Evolutionary conservation across 495 filamentous ascomycete genomes (phyloP), one percentile per base, ranked within the genome.

Genomic region (Aspergillus sclerotioniger): DNA sequence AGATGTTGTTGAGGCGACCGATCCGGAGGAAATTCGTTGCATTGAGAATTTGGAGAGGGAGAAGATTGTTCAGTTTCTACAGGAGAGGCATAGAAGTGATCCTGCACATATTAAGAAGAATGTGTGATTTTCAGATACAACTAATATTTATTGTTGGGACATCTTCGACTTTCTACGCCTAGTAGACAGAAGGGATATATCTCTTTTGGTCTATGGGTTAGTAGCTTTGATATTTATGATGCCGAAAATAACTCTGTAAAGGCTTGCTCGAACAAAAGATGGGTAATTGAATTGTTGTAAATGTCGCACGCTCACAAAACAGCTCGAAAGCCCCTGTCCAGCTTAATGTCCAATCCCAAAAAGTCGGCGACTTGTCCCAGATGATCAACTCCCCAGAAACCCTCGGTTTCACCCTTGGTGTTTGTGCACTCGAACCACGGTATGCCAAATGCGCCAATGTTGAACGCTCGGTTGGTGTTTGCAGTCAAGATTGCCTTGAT

Each of bases 301-400:
- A 25, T 25, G 17, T 6, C 16, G 13, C 10, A 25, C 25, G 9
- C n/a, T 57, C 57, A 77, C 41, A 69, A 49, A 48, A 66, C 17
- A 0, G 73, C 67, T 33, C 49, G 63, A 48, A 76, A 73, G 0
- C 72, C 72, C 25, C 51, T 49, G 17, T 75, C 71, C 12, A 54
- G 44, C 6, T 57, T 61, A 6, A 67, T 67, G 39, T 84, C 77
- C 54, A 90, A 58, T 1, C 78, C 84, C 48, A 91, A 66, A 64
- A 86, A 84, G 55, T 83, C 76, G 31, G 70, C 74, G n/a, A 90
- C 79, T 56, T 85, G 82, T 0, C 81, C 86, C 13, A 90, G 56
- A 66, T 88, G 84, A 71, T 90, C 87, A 50, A 90, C 79, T 1
- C 88, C 87, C 79, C 82, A 90, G 69, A 87, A 90, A 0, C 76